Evolutionary conservation across 257 asterid genomes (phyloP).

Genomic region (Craterostigma plantagineum): DNA sequence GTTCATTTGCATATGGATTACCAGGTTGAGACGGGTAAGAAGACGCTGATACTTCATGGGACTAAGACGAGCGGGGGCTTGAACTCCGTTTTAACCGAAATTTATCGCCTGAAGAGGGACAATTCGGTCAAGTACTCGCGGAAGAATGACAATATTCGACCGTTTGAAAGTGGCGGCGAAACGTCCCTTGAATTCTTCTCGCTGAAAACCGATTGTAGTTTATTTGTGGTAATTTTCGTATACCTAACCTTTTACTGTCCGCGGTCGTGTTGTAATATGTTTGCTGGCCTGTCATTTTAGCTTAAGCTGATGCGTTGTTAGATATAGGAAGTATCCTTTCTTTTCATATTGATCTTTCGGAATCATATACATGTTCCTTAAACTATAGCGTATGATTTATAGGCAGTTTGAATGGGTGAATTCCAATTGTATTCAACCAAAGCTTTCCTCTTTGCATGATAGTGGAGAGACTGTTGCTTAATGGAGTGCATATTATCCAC

Average conservation of each 20-base stretch:
- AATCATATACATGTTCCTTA: too few species aligned
- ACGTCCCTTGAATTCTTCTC: conserved; percentile 78
- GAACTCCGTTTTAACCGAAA: conserved; percentile 62
- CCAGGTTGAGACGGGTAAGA: conserved; percentile 86
- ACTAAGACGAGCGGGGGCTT: conserved; percentile 69
- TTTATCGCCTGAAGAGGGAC: conserved; percentile 68
- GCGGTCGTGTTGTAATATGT: too few species aligned
- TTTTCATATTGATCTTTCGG: too few species aligned
- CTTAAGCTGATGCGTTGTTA: background rate
- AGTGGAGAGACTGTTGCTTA: too few species aligned
- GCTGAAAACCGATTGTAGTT: conserved; percentile 75
- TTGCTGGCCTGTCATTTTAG: too few species aligned
- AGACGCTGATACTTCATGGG: conserved; percentile 76
- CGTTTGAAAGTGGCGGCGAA: conserved; percentile 57
- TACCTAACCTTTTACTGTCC: background rate
- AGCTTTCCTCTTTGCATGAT: too few species aligned
- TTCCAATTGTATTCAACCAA: too few species aligned
- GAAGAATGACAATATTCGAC: conserved; percentile 19
- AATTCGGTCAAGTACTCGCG: conserved; percentile 44
- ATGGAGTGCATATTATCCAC: too few species aligned
- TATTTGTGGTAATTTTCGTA: conserved; percentile 48
- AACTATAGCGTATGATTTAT: too few species aligned
- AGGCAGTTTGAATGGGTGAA: too few species aligned
- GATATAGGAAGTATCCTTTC: too few species aligned
- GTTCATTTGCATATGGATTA: conserved; percentile 1